Base-by-base conservation (phyloP, 257 asterid genomes). In the Solanum habrochaites region DNA sequence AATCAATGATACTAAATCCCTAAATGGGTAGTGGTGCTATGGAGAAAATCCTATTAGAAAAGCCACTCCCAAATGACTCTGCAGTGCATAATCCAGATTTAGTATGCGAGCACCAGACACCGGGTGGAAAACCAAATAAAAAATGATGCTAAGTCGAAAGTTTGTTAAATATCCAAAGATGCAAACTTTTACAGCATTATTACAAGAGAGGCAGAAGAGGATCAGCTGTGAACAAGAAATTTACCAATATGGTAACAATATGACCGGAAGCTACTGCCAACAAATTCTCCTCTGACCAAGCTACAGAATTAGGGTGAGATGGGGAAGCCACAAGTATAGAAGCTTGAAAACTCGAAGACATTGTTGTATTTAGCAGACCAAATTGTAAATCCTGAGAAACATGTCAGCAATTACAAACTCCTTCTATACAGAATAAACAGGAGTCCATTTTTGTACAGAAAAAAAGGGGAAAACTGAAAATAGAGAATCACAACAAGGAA, bases 281-380 rank as follows among this genome's bases (percentile, higher is more conserved):
- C 88, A 97, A 83, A 91, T 97, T 97, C 70, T 95, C 99, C 18
- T 94, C 98, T 3, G 99, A 97, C 99, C 99, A 97, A 67, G 88
- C 93, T 39, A 94, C 93, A 88, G 99, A 94, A 85, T 93, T 91
- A 3, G 98, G 95, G 88, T 96, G 96, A 83, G 89, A 94, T 35
- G 94, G 94, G 13, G 97, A 88, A 35, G 92, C 92, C 45, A 93
- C 94, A 43, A 94, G 87, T 60, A 95, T 89, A n/a, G 96, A 90
- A 8, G 93, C 90, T 86, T 93, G 95, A 87, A 97, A 95, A 83
- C 94, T 90, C 77, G 90, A 87, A 52, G 95, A 86, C 99, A 94
- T 95, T 13, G 88, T 47, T 85, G 42, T 3, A 52, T 81, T 49
- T 81, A 31, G 0, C 7, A 40, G 20, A 49, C 13, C 37, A 49